phyloP scores from a whole-genome alignment of 768 basidiomycete genomes.

The Lentinus tigrinus region DNA sequence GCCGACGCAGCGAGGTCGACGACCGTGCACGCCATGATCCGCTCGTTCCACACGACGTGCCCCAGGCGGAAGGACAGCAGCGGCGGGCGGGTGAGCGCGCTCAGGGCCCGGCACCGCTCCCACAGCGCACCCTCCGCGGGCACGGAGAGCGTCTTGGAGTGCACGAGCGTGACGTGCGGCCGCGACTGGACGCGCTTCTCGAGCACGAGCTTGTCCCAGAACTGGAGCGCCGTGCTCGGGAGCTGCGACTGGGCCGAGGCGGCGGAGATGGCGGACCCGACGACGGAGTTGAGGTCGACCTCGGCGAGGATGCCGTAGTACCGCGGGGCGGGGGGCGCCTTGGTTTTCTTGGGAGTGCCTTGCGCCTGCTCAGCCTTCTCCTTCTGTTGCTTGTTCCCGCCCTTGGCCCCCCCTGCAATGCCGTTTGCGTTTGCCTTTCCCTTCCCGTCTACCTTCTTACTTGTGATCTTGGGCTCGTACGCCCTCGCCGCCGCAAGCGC shows the following conservation, averaged over 20 bases:
- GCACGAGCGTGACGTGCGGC: slow-evolving; percentile 89
- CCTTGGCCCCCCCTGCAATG: slow-evolving; percentile 25
- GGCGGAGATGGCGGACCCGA: slow-evolving; percentile 42
- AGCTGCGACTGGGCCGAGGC: slow-evolving; percentile 33
- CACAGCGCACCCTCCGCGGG: slow-evolving; percentile 40
- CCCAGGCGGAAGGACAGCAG: slow-evolving; percentile 62
- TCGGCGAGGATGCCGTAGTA: slow-evolving; percentile 85
- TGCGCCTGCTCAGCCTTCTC: slow-evolving; percentile 37
- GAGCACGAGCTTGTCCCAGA: slow-evolving; percentile 50
- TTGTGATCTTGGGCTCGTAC: slow-evolving; percentile 34
- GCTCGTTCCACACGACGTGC: slow-evolving; percentile 68
- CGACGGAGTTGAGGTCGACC: slow-evolving; percentile 51
- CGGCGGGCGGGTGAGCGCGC: slow-evolving; percentile 40
- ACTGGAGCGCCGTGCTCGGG: slow-evolving; percentile 30
- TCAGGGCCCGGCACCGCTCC: slow-evolving; percentile 49
- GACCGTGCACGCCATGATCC: slow-evolving; percentile 80
- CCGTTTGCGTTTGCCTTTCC: background rate
- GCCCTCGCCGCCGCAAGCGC: slow-evolving; percentile 41
- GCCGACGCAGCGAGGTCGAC: slow-evolving; percentile 55
- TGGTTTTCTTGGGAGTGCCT: background rate
- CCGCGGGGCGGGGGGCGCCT: slow-evolving; percentile 37
- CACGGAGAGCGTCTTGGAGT: slow-evolving; percentile 46
- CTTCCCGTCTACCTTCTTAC: background rate
- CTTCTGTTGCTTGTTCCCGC: slow-evolving; percentile 26
- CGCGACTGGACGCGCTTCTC: slow-evolving; percentile 48